These are phyloP conservation scores for Ganoderma meredithae DNA, from an alignment of 1,284 basidiomycete genomes.

Conservation along the genomic window DNA sequence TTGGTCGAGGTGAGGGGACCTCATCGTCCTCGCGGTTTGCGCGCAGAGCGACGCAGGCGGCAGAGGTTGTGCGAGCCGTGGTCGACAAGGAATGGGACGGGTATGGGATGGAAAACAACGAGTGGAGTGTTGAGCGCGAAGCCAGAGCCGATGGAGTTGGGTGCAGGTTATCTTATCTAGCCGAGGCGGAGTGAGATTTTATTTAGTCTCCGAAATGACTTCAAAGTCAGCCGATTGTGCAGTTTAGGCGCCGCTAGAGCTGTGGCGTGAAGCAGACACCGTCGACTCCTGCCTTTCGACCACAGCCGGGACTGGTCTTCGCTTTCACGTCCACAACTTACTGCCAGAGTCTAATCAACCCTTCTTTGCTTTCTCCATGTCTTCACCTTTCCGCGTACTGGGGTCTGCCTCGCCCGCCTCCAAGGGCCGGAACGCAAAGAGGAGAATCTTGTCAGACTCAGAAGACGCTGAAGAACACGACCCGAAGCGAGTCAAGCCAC, in stretches of 20 bases:
- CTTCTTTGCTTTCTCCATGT: conserved; percentile 8
- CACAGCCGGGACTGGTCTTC: neutral
- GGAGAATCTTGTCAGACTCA: conserved; percentile 31
- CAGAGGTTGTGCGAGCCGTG: neutral
- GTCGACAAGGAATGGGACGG: neutral
- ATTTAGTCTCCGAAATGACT: neutral
- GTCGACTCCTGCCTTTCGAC: neutral
- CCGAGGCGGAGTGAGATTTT: neutral
- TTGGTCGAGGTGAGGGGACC: conserved; percentile 22
- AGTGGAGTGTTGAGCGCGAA: conserved; percentile 1
- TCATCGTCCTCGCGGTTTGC: conserved; percentile 20
- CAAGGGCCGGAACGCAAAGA: conserved; percentile 16
- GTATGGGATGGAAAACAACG: neutral
- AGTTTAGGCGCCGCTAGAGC: neutral
- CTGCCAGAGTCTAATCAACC: neutral
- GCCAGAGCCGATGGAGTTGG: neutral
- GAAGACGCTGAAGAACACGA: conserved; percentile 34
- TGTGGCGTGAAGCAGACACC: too few species aligned
- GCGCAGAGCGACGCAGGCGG: conserved; percentile 2
- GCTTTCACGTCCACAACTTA: neutral
- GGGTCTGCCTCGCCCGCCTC: conserved; percentile 12
- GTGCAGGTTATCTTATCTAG: conserved; percentile 11
- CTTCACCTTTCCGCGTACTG: conserved; percentile 22
- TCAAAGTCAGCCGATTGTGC: neutral
- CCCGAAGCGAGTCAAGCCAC: conserved; percentile 21